A percentile compares a stretch with the other conserved stretches of the same genome.
Evolutionary conservation across 768 basidiomycete species (phyloP).

Genomic region (Hebeloma cylindrosporum): DNA sequence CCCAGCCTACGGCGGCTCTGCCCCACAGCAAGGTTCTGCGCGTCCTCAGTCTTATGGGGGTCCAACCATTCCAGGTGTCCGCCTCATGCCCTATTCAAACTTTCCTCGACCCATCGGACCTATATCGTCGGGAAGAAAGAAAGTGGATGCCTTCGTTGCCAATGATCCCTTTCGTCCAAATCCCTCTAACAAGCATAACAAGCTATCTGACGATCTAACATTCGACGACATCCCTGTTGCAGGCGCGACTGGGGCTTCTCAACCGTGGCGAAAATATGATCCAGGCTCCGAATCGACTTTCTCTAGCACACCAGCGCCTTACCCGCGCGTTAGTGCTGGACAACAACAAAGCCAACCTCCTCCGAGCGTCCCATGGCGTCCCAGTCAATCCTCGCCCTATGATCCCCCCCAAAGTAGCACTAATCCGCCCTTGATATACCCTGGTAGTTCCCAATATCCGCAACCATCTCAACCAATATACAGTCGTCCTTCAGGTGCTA

Average conservation of each 20-base stretch:
- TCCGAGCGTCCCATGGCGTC: no score
- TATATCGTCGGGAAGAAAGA: background rate
- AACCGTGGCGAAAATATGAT: background rate
- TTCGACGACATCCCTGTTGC: constrained; percentile 9
- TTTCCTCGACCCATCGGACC: background rate
- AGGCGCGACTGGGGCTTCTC: background rate
- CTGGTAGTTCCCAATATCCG: no score
- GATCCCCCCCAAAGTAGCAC: no score
- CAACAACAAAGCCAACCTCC: no score
- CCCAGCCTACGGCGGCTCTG: no score
- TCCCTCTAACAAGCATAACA: constrained; percentile 2
- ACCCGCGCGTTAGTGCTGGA: background rate
- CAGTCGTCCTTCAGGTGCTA: no score
- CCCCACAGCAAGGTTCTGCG: no score
- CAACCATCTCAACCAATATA: no score
- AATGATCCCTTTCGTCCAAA: constrained; percentile 8
- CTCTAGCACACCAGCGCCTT: background rate
- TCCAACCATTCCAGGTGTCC: background rate
- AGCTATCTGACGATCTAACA: constrained; percentile 1
- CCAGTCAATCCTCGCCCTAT: no score
- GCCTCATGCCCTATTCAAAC: background rate
- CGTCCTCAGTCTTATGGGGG: no score
- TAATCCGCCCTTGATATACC: no score
- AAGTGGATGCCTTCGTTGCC: constrained; percentile 10
- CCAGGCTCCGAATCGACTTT: background rate